Evolutionary conservation across 345 rosid genomes (phyloP), one percentile per base, ranked within the genome.

Genomic region (Raphanus sativus): DNA sequence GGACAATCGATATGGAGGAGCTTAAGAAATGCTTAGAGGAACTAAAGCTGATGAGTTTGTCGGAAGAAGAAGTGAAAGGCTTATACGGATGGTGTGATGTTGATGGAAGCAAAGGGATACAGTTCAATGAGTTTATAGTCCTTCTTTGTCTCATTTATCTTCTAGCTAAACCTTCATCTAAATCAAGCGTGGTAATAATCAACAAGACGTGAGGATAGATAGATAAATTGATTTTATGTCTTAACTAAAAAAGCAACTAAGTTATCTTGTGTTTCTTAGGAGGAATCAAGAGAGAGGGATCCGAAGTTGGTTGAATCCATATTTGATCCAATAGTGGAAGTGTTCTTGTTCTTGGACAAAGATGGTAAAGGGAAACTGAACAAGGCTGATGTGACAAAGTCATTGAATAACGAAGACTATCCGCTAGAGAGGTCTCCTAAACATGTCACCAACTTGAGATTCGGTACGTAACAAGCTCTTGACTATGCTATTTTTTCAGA

Each of bases 81-180:
- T 81, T 91, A 34, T 94, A 87, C 32, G 80, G 82, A 76, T 90
- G 92, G 40, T 90, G 96, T 80, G 97, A 94, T 77, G 84, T 91
- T 80, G 93, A 90, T 79, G 85, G 94, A 79, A 89, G 83, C 70
- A 75, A 84, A 81, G 93, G 89, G 81, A 91, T 93, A 74, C 91
- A 85, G 33, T 94, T 94, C 81, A 94, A 75, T 52, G 98, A 91
- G 86, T 91, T 90, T 60, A 83, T 87, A 73, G 98, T 94, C 65
- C 93, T 91, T 34, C 80, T 89, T 29, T 90, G 94, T 75, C 90
- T 90, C 81, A 82, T 87, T 62, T 87, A 91, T 83, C 94, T 91
- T 66, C 83, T 94, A 55, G 67, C 80, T 69, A 86, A 84, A 38
- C 85, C 87, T 77, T 83, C 90, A 1, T 77, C 92, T 30, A 71